Conservation (phyloP, 2,329 filamentous ascomycete genomes). For the Trichoderma citrinoviride region DNA sequence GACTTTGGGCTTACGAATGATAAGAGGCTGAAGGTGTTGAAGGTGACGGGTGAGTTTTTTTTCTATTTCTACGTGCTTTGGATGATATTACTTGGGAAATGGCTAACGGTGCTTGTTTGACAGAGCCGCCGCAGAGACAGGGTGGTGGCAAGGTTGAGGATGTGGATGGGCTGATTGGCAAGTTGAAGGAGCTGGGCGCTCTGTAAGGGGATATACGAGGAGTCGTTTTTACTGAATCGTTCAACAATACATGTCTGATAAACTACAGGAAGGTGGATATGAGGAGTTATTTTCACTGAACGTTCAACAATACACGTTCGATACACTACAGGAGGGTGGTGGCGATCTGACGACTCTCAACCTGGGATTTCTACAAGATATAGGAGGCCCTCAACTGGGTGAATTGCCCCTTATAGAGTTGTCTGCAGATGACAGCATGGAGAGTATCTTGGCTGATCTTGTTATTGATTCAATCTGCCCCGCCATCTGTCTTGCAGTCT, state of each 20-base stretch:
- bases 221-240: background rate
- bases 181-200: conserved; percentile 94
- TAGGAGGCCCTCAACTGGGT: background rate
- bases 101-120: conserved; percentile 10
- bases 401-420: background rate
- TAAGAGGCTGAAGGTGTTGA: conserved; percentile 80
- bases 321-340: background rate
- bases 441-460: too few species aligned
- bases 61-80: background rate
- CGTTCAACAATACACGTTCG: too few species aligned
- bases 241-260: background rate
- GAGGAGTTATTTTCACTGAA: background rate
- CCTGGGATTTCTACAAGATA: background rate
- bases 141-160: conserved; percentile 97
- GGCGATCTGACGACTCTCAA: background rate
- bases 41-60: conserved; percentile 69
- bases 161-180: conserved; percentile 89
- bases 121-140: conserved; percentile 82
- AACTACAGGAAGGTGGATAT: background rate
- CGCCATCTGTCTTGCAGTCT: background rate
- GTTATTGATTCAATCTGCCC: background rate
- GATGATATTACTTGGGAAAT: background rate
- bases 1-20: conserved; percentile 77
- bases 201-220: conserved; percentile 50
- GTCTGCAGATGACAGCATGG: background rate